Base-by-base conservation (phyloP, 129 eudicot species). In the Flaveria ramosissima region DNA sequence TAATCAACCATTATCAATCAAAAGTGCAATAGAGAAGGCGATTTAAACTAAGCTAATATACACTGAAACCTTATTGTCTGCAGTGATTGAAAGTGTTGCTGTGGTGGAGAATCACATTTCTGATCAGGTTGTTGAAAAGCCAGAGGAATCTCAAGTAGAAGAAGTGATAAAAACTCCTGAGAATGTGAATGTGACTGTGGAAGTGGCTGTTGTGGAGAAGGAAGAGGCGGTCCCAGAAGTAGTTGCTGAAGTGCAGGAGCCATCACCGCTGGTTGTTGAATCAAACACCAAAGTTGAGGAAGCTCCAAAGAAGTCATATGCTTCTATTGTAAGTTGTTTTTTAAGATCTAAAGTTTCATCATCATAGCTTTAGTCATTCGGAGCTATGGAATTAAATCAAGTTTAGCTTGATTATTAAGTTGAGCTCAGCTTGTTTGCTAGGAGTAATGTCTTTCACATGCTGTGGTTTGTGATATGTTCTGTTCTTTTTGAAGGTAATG, bases 251-350 rank as follows among this genome's bases (percentile, higher is more conserved):
- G 90, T 79, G 16, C 88, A 61, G 14, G 90, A 76, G 77, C 87
- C 81, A 21, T 67, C 85, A 9, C 83, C 76, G 78, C 39, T 55
- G 76, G 92, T 86, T 79, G 88, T 82, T 26, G 92, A 81, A 71
- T 47, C 92, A 42, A 79, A 80, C 57, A 71, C 83, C 65, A 86
- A 83, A 74, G 77, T 56, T 63, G 99, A 87, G 64, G 92, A 91
- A 60, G 77, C 47, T 26, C 97, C 97, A 63, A 95, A 89, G 86
- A 95, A 91, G 82, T 87, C 99, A 41, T 95, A 86, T 82, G 99
- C 99, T 73, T 95, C 96, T 4, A 95, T 95, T 80, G 99, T 95
- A 77, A 93, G 98, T 84, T 26, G n/a, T 6, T 45, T 7, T 17
- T 68, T 45, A 41, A 9, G 52, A 47, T 43, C 57, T 36, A 48